Base-by-base conservation (phyloP, 768 basidiomycete genomes). In the Phylloporus sp. region DNA sequence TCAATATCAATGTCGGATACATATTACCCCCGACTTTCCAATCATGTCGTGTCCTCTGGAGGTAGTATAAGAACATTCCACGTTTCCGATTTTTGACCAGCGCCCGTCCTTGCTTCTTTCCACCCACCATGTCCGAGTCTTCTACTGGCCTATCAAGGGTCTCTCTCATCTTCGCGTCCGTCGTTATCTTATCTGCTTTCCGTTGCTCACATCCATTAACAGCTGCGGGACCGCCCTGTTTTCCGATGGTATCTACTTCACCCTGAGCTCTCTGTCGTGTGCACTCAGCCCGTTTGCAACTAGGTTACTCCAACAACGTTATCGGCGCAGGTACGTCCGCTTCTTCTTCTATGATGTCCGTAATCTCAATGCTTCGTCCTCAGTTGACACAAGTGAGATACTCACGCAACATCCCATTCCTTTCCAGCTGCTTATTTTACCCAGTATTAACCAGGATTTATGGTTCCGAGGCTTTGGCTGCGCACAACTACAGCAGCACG, bases 141-240 rank as follows among this genome's bases (percentile, higher is more conserved):
- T 24, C 9, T 16, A 39, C 49, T 16, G 59, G 61, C 20, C 64
- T 80, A 13, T 71, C 69, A 58, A 79, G 82, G 55, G 82, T 92
- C 54, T 88, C 88, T 46, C 82, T 92, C 65, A 88, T 92, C 63
- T 92, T 92, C 64, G 89, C 89, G 89, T 90, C 58, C 44, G 85
- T 55, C 27, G 76, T 22, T 7, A 32, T 36, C 16, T 10, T 26
- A 4, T 20, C 26, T 2, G 2, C 18, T 20, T 24, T 34, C 36
- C 36, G 43, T 45, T 53, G 20, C 54, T 50, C 18, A 50, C 24
- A 2, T 27, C 15, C 36, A 36, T 45, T 46, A 47, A 46, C 56
- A 90, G 88, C 15, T 91, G 90, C 65, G 90, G 90, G 63, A 93
- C 91, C 4, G 90, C 91, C 38, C 73, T 92, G 40, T 91, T 93